Evolutionary conservation across 2,329 filamentous ascomycete genomes (phyloP).

Genomic region (Exserohilum turcica): DNA sequence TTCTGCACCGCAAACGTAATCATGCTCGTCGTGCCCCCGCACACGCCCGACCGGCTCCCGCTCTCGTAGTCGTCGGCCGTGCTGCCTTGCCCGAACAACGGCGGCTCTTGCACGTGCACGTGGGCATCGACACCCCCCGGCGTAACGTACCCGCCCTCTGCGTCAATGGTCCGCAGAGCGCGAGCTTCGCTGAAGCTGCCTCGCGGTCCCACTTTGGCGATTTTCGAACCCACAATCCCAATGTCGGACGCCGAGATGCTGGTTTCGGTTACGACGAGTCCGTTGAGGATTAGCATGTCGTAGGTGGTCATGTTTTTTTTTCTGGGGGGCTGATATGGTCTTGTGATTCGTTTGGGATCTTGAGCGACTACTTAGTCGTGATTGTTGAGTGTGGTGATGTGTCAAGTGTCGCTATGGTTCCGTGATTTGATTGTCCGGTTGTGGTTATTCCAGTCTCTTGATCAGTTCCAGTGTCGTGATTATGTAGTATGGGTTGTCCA

Average conservation of each 20-base stretch:
- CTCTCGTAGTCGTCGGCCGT: conserved; percentile 50
- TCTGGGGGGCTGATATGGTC: too few relatives aligned
- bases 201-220: conserved; percentile 42
- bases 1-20: conserved; percentile 56
- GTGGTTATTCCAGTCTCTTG: too few relatives aligned
- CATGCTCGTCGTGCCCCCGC: conserved; percentile 57
- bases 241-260: conserved; percentile 50
- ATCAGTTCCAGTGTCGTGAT: too few relatives aligned
- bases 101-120: conserved; percentile 54
- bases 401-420: too few relatives aligned
- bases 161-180: conserved; percentile 48
- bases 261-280: conserved; percentile 50
- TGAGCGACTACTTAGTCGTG: too few relatives aligned
- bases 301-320: too few relatives aligned
- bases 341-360: too few relatives aligned
- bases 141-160: conserved; percentile 54
- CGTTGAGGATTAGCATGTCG: conserved; percentile 52
- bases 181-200: conserved; percentile 38
- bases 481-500: too few relatives aligned
- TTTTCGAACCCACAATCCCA: conserved; percentile 52
- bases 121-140: conserved; percentile 54
- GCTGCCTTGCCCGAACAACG: conserved; percentile 52
- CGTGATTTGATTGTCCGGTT: too few relatives aligned
- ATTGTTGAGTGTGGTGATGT: too few relatives aligned
- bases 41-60: conserved; percentile 53